Evolutionary conservation across 768 basidiomycete species (phyloP), one percentile per base, ranked within the genome.

Genomic region (Mrakia gelida): DNA sequence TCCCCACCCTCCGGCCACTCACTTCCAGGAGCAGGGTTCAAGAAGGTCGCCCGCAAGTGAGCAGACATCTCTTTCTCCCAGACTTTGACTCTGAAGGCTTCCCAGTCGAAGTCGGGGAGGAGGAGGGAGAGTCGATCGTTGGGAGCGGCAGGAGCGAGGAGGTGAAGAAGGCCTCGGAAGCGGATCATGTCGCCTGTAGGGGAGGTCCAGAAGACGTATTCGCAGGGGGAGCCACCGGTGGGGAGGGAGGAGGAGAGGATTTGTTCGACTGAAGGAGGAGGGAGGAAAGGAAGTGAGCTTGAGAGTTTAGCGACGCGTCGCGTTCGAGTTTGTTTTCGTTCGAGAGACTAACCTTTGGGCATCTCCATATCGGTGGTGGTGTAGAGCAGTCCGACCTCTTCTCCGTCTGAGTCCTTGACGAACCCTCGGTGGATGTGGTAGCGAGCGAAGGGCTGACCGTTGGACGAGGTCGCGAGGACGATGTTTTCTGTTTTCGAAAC

Each of bases 351-450:
- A 73, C 72, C 54, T 32, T 73, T 61, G 23, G 72, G 72, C 72
- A 73, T 73, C 21, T 11, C 10, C 23, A 52, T 54, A 21, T 73
- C 72, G 21, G 72, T 73, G 3, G 72, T 59, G 10, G 72, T 73
- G 28, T 54, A 61, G 49, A 73, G 38, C 1, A 73, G 72, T 38
- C 54, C 72, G 18, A 54, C 59, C 34, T 73, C 72, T 16, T 56
- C 21, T 3, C 32, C 54, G 10, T 54, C 3, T 11, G 10, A 4
- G 56, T 73, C 72, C 72, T 73, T 73, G 6, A 73, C 72, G 16
- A 52, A 73, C 0, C 72, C 72, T 56, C 72, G 72, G 56, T 73
- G 72, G 56, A 73, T 54, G 56, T 73, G 72, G 56, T 73, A 73
- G 21, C 72, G 52, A 28, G 72, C 72, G 52, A 32, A 41, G 9